Base-by-base conservation (phyloP, 768 basidiomycete genomes). In the Chalciporus piperatus region DNA sequence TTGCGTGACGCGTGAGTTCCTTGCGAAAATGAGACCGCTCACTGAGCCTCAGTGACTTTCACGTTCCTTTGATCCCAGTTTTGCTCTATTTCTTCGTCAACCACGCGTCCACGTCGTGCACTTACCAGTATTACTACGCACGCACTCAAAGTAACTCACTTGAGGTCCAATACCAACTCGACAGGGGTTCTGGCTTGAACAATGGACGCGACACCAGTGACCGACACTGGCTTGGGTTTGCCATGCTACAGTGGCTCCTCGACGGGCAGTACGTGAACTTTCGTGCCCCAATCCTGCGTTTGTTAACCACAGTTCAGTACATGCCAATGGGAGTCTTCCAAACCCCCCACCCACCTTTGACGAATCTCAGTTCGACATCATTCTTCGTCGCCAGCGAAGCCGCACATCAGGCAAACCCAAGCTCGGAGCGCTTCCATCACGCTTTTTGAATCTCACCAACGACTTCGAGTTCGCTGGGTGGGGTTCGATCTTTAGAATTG, bases 381-480 rank as follows among this genome's bases (percentile, higher is more conserved):
- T 86, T 43, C 70, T 85, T 2, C 79, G 85, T 16, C 74, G 82
- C n/a, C 83, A 85, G 58, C 74, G 81, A 13, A 62, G 69, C 35
- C 76, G 79, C 8, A 74, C 80, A 2, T 64, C 60, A 14, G 76
- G 77, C 39, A 70, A 74, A 1, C 65, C 72, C 17, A 77, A 74
- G 51, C 59, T 64, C 40, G 69, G 66, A 4, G 61, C 58, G 4
- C 59, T 75, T 5, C 83, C 82, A 5, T 85, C 85, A 6, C 78
- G 83, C 33, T 85, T 85, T 60, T 64, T 82, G 22, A 77, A 85
- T 55, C 75, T 88, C 33, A 67, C 77, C 13, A 79, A 81, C 59
- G 76, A 81, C 35, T 85, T 86, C 54, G 84, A 87, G 58, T 89
- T 89, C 57, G 80, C 87, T 1, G 86, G 85, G 4, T 87, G 85